Evolutionary conservation across 1,284 basidiomycete species (phyloP).

Genomic region (Rhizoctonia solani): DNA sequence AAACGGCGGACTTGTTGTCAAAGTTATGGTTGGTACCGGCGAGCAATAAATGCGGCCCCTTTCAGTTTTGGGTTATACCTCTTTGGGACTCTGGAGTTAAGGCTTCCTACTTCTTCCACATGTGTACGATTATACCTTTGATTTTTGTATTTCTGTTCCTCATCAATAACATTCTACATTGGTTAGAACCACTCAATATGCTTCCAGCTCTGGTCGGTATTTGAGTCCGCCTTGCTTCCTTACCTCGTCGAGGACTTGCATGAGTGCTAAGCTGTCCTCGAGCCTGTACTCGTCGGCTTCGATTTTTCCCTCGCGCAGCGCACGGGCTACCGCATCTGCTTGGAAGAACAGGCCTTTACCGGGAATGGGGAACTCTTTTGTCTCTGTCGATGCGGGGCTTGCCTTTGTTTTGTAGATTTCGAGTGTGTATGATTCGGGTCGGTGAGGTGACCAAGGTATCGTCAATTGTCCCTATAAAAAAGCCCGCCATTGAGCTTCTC

Average conservation of each 20-base stretch:
- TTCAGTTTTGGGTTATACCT: constrained; percentile 6
- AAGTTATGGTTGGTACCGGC: constrained; percentile 69
- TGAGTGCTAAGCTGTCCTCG: constrained; percentile 47
- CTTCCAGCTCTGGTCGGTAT: constrained; percentile 9
- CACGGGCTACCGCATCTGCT: constrained; percentile 50
- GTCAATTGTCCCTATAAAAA: constrained; percentile 38
- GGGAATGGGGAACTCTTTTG: constrained; percentile 45
- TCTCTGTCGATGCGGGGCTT: constrained; percentile 36
- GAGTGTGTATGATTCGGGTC: constrained; percentile 42
- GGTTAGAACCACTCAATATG: background rate
- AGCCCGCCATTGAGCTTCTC: background rate
- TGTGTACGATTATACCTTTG: constrained; percentile 21
- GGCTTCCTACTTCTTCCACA: background rate
- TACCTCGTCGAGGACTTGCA: constrained; percentile 48
- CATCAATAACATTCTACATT: background rate
- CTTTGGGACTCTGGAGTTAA: constrained; percentile 26
- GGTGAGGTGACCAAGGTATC: constrained; percentile 39
- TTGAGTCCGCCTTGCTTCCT: constrained; percentile 6
- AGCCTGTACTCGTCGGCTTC: constrained; percentile 44
- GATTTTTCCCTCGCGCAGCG: constrained; percentile 48
- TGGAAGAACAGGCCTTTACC: constrained; percentile 43
- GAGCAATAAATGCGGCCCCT: constrained; percentile 13
- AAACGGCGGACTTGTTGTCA: constrained; percentile 78
- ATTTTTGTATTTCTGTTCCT: constrained; percentile 4
- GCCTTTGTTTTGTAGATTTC: constrained; percentile 39